Evolutionary conservation across 768 basidiomycete genomes (phyloP).

Genomic region (Mycena chlorophos): DNA sequence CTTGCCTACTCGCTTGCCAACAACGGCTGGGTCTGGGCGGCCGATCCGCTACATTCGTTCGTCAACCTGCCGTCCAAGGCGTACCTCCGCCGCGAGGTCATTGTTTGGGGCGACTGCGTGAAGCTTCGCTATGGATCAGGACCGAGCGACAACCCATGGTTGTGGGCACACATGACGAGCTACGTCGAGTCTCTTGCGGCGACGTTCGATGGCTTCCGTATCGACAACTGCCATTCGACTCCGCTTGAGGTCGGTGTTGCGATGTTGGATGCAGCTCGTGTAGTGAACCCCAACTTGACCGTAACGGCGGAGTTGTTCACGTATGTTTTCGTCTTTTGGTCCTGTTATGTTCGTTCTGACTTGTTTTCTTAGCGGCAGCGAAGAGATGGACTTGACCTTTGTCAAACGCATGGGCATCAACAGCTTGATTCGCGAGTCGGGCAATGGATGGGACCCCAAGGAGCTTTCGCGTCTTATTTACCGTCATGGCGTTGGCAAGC

Average conservation of each 20-base stretch:
- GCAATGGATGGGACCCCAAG: constrained; percentile 87
- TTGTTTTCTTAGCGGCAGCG: too few species aligned
- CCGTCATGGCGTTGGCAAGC: constrained; percentile 88
- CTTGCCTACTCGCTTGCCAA: constrained; percentile 82
- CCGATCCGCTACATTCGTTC: constrained; percentile 93
- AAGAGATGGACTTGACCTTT: constrained; percentile 90
- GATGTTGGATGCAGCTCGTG: constrained; percentile 89
- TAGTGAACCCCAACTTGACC: constrained; percentile 89
- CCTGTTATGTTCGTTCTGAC: neutral
- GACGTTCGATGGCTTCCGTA: constrained; percentile 92
- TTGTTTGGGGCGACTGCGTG: constrained; percentile 98
- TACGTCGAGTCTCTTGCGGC: constrained; percentile 82
- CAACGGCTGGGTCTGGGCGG: constrained; percentile 99
- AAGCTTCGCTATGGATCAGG: constrained; percentile 90
- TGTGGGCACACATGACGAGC: constrained; percentile 87
- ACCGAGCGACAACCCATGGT: constrained; percentile 84
- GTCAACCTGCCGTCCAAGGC: constrained; percentile 90
- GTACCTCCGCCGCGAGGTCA: constrained; percentile 93
- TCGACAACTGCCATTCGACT: constrained; percentile 98
- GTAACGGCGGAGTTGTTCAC: constrained; percentile 97
- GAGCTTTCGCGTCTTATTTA: constrained; percentile 88
- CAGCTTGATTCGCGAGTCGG: constrained; percentile 91
- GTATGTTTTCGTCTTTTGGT: neutral
- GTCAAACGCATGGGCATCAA: constrained; percentile 93
- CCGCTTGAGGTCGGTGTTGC: constrained; percentile 94